Evolutionary conservation across 371 early-diverging fungal species (phyloP), one percentile per base, ranked within the genome.

Genomic region (Lichtheimia hyalospora): DNA sequence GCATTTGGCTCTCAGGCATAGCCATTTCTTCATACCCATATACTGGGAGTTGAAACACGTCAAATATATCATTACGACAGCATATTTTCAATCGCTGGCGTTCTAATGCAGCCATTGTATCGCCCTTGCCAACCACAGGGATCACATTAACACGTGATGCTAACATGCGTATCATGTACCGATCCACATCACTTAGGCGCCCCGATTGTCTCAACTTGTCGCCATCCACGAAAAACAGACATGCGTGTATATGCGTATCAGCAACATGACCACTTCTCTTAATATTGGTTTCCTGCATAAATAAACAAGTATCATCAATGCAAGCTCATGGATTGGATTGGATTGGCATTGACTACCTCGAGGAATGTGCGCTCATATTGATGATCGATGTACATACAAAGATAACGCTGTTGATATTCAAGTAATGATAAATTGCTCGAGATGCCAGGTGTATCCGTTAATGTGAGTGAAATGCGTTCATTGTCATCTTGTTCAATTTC

Each of bases 111-210:
- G 98, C 96, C 68, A 98, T 75, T 5, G 92, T 93, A 63, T 99
- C 99, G 13, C 96, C 89, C 57, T 98, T 96, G 18, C 98, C 91
- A 68, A 99, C 90, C 40, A 99, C 88, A 0, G 99, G 99, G 51
- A 99, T 90, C 50, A 97, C 79, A 71, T 97, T 97, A 34, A 94
- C 96, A 27, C 94, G 87, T 13, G 89, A 81, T 39, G 89, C 88
- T 24, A 97, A 78, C 46, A 85, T 75, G 66, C 88, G 85, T 77
- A 97, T 83, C 60, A 95, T 89, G 64, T 91, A 91, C 54, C 92
- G 86, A 62, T 97, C 97, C 12, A 91, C 69, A 25, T 93, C 91
- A 24, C 88, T 85, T 46, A 96, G 77, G 3, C 81, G 34, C 10
- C 34, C 34, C 5, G 34, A 34, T 34, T 34, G 34, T 34, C 34